Base-by-base conservation (phyloP, 805 yeast genomes). In the Maudiozyma bulderi region DNA sequence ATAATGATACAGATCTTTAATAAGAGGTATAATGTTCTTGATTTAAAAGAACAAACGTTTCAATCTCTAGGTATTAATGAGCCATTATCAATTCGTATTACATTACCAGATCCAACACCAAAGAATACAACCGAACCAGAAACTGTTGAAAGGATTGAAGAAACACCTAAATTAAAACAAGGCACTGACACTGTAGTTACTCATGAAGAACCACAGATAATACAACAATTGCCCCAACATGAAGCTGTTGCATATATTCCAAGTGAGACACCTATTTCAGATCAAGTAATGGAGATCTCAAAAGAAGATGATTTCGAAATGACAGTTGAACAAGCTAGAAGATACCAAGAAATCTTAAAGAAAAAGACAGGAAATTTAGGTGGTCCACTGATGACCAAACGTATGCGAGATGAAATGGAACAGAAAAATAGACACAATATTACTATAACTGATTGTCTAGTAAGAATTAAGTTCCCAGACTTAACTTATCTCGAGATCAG, bases 401-500 rank as follows among this genome's bases (percentile, higher is more conserved):
- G 72, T 37, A 58, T 73, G 35, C 69, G 74, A 42, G 71, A 71
- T 43, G 61, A 64, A 43, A 56, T 65, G 20, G 59, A 58, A 53
- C 63, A 50, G 50, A 57, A 54, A n/a, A 35, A 49, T 50, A 57
- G 52, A 52, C 66, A 58, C 47, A 52, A 41, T 31, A 51, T 52
- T 39, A 64, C 43, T 33, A 40, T 57, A 2, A 39, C 59, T 11
- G 60, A 62, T 44, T 73, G 78, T 46, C 59, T 68, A 7, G 59
- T 82, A 1, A 68, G 87, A 49, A 56, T 82, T 9, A 70, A 75
- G 47, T 76, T 83, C 50, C 86, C 86, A 0, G 85, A 82, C 60
- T 71, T 73, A 48, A 69, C 73, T 3, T 68, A 67, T 26, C 58
- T 82, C 1, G 81, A 82, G 54, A 67, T 77, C 14, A 70, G 66